Evolutionary conservation across 345 rosid species (phyloP).

Genomic region (Brassica cretica): DNA sequence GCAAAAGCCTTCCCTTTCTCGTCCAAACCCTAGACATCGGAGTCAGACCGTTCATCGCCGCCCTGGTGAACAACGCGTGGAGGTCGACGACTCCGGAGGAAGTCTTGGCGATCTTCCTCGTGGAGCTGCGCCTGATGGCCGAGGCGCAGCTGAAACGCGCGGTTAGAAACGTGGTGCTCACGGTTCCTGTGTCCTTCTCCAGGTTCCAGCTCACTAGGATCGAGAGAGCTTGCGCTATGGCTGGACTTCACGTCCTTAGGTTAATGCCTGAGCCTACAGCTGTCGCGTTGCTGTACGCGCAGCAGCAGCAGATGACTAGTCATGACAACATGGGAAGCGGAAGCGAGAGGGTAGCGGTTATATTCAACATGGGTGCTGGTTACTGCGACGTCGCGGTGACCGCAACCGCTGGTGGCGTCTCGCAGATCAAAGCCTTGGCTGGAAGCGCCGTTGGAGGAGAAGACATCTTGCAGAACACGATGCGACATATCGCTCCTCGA

Average conservation of each 20-base stretch:
- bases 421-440: constrained; percentile 75
- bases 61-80: constrained; percentile 81
- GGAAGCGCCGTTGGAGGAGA: constrained; percentile 82
- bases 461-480: constrained; percentile 75
- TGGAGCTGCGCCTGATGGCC: constrained; percentile 75
- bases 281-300: constrained; percentile 82
- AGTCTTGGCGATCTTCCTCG: constrained; percentile 74
- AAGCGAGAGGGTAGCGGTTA: constrained; percentile 75
- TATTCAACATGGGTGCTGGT: constrained; percentile 92
- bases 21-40: constrained; percentile 88
- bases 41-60: constrained; percentile 79
- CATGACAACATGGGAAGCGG: constrained; percentile 81
- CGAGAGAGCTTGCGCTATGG: constrained; percentile 89
- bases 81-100: constrained; percentile 89
- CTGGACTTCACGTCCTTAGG: constrained; percentile 82
- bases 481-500: constrained; percentile 47
- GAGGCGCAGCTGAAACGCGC: constrained; percentile 71
- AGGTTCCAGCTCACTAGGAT: constrained; percentile 79
- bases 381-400: constrained; percentile 78
- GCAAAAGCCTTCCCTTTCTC: constrained; percentile 74
- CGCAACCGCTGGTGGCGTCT: constrained; percentile 94
- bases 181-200: constrained; percentile 79
- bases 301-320: constrained; percentile 70
- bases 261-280: constrained; percentile 91
- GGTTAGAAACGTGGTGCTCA: constrained; percentile 70